Evolutionary conservation across 2,329 filamentous ascomycete species (phyloP), one percentile per base, ranked within the genome.

Genomic region (Paecilomyces sp.): DNA sequence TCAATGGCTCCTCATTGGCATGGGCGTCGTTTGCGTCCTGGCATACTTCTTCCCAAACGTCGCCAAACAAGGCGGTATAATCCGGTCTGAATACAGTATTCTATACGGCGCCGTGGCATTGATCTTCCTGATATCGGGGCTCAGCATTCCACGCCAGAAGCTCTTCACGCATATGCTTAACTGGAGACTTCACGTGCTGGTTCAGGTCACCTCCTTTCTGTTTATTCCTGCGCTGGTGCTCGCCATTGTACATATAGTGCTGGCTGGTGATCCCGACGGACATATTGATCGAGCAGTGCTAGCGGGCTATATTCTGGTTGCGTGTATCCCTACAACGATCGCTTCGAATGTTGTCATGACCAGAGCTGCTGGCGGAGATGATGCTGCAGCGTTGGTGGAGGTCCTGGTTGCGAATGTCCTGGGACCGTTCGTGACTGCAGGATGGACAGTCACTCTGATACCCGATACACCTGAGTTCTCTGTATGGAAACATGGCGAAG

Each of bases 271-370:
- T 25, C 63, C 70, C 1, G 81, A 80, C 24, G 68, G 61, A 1
- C 65, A 65, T 33, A 86, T 90, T 67, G 85, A 88, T 58, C 78
- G 83, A 0, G 84, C 85, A 60, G 79, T 91, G 50, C 75, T 91
- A 31, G 82, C 88, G 2, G 88, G 88, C 9, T 84, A 90, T 70
- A 80, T 90, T 2, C 83, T 88, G 47, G 80, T 85, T 1, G 82
- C 85, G n/a, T 88, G 84, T 67, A 83, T 89, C 3, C 87, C 88
- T 1, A 91, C 88, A 0, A 90, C 88, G 0, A 88, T 90, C 66
- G 83, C 86, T 7, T 89, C 85, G 54, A 90, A 90, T 69, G 85
- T 89, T 7, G 85, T 90, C 50, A 90, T 90, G 87, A 90, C 88
- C 5, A 77, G 86, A 28, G 80, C 84, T 47, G 84, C 88, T 0